Percentiles rank a stretch among this genome's conserved stretches.
These are phyloP conservation scores for Cryptococcus depauperatus DNA, from an alignment of 1,284 basidiomycete species.

Conservation along the genomic window DNA sequence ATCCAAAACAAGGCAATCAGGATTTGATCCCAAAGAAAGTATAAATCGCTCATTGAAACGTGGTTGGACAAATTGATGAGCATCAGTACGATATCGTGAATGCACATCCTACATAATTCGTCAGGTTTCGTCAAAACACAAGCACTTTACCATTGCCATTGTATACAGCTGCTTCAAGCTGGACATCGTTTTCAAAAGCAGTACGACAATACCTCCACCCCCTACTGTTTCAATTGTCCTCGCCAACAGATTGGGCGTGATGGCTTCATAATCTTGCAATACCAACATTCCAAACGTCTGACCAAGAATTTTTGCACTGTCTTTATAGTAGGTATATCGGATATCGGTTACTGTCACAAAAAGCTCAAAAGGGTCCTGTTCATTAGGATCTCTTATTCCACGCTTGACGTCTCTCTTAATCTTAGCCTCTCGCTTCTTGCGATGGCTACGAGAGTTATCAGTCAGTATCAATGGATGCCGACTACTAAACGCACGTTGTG, in stretches of 20 bases:
- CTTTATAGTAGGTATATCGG: conserved; percentile 91
- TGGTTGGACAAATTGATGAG: conserved; percentile 80
- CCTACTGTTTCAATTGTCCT: conserved; percentile 98
- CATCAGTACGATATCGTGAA: conserved; percentile 80
- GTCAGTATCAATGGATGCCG: conserved; percentile 18
- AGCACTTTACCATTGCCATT: conserved; percentile 73
- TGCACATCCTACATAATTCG: conserved; percentile 69
- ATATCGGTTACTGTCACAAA: conserved; percentile 99
- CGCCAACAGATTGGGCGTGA: conserved; percentile 94
- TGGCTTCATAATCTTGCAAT: conserved; percentile 95
- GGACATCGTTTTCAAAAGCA: conserved; percentile 91
- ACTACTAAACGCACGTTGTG: conserved; percentile 57
- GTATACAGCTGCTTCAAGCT: conserved; percentile 88
- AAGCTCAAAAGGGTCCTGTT: conserved; percentile 95
- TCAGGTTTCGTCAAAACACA: not conserved
- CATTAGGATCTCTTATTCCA: conserved; percentile 85
- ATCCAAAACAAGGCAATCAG: conserved; percentile 87
- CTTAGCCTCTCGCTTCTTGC: conserved; percentile 92
- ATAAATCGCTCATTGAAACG: conserved; percentile 99
- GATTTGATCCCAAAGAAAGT: conserved; percentile 79
- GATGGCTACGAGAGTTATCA: conserved; percentile 55
- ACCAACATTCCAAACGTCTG: conserved; percentile 98
- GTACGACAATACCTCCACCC: conserved; percentile 86
- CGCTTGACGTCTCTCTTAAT: conserved; percentile 91
- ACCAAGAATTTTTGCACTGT: conserved; percentile 90